Evolutionary conservation across 2,329 filamentous ascomycete genomes (phyloP).

Genomic region (Lithohypha guttulata): DNA sequence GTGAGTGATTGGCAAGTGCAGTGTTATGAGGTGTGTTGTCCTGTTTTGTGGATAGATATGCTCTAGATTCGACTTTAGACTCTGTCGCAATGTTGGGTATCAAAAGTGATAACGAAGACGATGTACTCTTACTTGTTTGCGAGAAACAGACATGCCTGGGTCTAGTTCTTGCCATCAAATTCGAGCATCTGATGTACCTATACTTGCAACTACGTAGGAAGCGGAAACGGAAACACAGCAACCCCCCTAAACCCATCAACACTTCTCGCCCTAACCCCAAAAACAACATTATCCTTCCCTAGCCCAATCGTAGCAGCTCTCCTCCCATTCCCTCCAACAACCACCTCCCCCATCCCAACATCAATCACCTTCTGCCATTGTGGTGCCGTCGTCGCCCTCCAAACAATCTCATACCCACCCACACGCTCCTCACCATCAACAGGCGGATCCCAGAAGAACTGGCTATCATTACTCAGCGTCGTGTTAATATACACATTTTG

Average conservation of each 20-base stretch:
- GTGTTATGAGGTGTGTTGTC: too few species aligned
- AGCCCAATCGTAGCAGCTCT: slow-evolving; percentile 37
- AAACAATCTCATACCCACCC: slow-evolving; percentile 46
- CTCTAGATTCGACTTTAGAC: too few species aligned
- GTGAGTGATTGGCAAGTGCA: too few species aligned
- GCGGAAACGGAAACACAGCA: slow-evolving; percentile 35
- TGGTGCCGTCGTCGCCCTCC: slow-evolving; percentile 41
- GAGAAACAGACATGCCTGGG: too few species aligned
- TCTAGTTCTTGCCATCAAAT: too few species aligned
- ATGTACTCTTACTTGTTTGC: too few species aligned
- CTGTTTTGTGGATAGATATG: too few species aligned
- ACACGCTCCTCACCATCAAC: slow-evolving; percentile 30
- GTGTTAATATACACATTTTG: slow-evolving; percentile 42
- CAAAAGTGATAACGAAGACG: too few species aligned
- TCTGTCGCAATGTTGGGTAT: too few species aligned
- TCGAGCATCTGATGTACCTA: too few species aligned
- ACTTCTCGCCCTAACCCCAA: slow-evolving; percentile 44
- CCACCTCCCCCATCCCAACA: slow-evolving; percentile 30
- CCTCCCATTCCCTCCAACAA: not conserved
- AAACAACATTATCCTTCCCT: slow-evolving; percentile 49
- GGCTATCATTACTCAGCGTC: slow-evolving; percentile 40
- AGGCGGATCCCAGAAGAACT: slow-evolving; percentile 37
- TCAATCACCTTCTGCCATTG: slow-evolving; percentile 41
- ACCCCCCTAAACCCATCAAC: slow-evolving; percentile 42
- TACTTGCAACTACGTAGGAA: too few species aligned